These are phyloP conservation scores for Fagopyrum homotropicum DNA, from an alignment of 148 eudicot genomes.

Conservation along the genomic window DNA sequence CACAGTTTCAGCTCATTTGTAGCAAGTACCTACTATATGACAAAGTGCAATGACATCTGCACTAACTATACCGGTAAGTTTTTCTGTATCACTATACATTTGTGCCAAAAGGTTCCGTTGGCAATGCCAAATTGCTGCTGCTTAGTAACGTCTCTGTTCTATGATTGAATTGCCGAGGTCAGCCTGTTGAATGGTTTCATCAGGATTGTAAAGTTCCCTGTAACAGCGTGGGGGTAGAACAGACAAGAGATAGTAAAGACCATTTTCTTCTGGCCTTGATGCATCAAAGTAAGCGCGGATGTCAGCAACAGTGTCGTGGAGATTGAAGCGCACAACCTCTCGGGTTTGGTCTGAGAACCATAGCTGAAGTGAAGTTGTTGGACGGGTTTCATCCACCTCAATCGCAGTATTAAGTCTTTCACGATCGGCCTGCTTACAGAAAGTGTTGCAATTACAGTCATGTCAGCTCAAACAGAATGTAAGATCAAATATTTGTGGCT, in stretches of 20 bases:
- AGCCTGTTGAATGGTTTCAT: constrained; percentile 65
- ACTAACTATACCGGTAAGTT: too few relatives aligned
- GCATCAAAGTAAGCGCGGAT: constrained; percentile 53
- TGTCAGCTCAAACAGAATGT: neutral
- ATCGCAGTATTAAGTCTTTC: constrained; percentile 16
- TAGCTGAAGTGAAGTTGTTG: constrained; percentile 58
- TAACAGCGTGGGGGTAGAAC: constrained; percentile 55
- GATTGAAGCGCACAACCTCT: constrained; percentile 48
- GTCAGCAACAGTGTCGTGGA: constrained; percentile 43
- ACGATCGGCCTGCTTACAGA: constrained; percentile 29
- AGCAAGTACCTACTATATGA: neutral
- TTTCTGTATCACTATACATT: too few relatives aligned
- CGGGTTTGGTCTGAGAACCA: constrained; percentile 66
- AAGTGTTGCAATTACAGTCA: constrained; percentile 23
- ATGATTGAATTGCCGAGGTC: constrained; percentile 67
- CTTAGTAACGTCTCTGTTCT: constrained; percentile 35
- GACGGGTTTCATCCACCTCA: constrained; percentile 33
- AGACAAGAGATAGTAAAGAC: constrained; percentile 52
- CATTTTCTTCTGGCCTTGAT: constrained; percentile 50
- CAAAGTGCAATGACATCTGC: neutral
- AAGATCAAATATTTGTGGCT: neutral
- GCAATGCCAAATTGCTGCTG: too few relatives aligned
- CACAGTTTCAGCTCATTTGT: neutral
- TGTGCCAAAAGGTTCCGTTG: too few relatives aligned
- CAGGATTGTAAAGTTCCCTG: constrained; percentile 44